A percentile compares a stretch with the other conserved stretches of the same genome.
phyloP scores from a whole-genome alignment of 257 asterid genomes.

The Petunia axillaris region DNA sequence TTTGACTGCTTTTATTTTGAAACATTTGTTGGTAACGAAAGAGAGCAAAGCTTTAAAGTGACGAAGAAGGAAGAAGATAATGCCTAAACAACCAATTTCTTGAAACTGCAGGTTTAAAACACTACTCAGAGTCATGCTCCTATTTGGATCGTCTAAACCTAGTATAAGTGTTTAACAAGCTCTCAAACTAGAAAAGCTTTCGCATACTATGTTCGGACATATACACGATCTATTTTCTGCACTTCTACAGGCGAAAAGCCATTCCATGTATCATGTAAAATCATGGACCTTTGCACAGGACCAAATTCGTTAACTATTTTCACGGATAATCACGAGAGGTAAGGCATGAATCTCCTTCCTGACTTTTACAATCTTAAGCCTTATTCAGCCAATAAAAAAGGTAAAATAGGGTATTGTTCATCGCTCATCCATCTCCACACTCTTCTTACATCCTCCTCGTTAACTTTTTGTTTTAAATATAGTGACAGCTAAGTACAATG shows the following conservation, averaged over 20 bases:
- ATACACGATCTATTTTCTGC: too few species aligned
- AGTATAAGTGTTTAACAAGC: neutral
- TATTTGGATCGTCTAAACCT: slow-evolving; percentile 10
- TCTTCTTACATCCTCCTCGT: neutral
- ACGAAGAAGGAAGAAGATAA: neutral
- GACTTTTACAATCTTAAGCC: too few species aligned
- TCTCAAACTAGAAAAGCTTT: too few species aligned
- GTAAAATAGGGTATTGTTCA: neutral
- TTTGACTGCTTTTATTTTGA: neutral
- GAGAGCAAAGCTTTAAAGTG: neutral
- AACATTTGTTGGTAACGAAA: neutral
- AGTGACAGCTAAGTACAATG: slow-evolving; percentile 2
- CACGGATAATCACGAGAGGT: too few species aligned
- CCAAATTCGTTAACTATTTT: too few species aligned
- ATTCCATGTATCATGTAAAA: too few species aligned
- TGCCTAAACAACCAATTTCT: neutral
- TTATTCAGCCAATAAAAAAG: neutral
- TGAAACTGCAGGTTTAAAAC: neutral
- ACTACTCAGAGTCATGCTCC: neutral
- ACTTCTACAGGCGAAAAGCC: too few species aligned
- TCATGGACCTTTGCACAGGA: too few species aligned
- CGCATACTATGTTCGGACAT: too few species aligned
- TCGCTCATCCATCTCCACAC: neutral
- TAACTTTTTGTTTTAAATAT: neutral
- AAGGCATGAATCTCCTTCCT: too few species aligned